Evolutionary conservation across 1,284 basidiomycete species (phyloP).

Genomic region (Mycosarcoma maydis): DNA sequence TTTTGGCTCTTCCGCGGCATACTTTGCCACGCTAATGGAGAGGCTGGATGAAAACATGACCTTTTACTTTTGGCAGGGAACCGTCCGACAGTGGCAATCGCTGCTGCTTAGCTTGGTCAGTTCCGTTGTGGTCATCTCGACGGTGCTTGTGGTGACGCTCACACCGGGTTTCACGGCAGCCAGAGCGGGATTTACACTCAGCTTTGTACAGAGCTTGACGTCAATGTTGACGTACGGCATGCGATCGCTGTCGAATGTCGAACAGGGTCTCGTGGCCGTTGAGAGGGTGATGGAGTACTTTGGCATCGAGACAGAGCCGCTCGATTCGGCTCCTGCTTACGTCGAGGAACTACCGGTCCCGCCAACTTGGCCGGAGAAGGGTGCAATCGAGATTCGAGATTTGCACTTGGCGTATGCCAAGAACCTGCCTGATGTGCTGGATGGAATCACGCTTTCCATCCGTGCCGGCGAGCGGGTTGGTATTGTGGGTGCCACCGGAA

Average conservation of each 20-base stretch:
- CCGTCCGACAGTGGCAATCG: constrained; percentile 86
- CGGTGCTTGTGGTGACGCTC: constrained; percentile 51
- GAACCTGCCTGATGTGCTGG: constrained; percentile 70
- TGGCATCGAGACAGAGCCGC: constrained; percentile 44
- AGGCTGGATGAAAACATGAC: constrained; percentile 86
- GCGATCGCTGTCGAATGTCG: constrained; percentile 65
- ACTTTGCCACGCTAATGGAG: constrained; percentile 72
- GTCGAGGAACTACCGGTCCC: constrained; percentile 33
- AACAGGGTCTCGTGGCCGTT: constrained; percentile 65
- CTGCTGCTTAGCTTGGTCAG: constrained; percentile 71
- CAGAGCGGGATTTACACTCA: constrained; percentile 55
- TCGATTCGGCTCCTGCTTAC: constrained; percentile 36
- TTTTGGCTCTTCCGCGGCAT: constrained; percentile 69
- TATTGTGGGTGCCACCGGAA: constrained; percentile 70
- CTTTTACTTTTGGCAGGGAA: constrained; percentile 84
- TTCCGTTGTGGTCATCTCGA: constrained; percentile 49
- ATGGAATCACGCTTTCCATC: constrained; percentile 68
- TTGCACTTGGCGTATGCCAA: constrained; percentile 70
- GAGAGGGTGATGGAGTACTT: constrained; percentile 66
- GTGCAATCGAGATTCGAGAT: constrained; percentile 59
- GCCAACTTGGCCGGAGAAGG: constrained; percentile 60
- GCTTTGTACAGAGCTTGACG: constrained; percentile 54
- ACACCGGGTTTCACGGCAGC: constrained; percentile 24
- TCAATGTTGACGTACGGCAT: constrained; percentile 55
- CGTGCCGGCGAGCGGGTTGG: constrained; percentile 71